Percentiles rank a stretch among this genome's conserved stretches.
phyloP scores from a whole-genome alignment of 352 stramenopile genomes.

The Pythium periplocum region DNA sequence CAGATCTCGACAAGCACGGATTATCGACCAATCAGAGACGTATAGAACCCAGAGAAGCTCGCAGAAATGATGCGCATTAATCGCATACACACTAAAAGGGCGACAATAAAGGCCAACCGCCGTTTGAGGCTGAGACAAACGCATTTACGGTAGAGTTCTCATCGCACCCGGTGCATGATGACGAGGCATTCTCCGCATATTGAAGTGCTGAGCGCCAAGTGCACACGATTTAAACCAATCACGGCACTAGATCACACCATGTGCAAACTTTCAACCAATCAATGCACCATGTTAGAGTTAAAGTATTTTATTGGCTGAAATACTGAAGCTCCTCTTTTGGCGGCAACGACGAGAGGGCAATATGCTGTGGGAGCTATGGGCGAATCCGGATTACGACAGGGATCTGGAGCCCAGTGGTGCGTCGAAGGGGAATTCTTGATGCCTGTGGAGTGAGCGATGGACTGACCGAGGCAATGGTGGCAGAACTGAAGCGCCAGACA shows the following conservation, averaged over 20 bases:
- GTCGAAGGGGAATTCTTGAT: neutral
- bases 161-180: too few relatives aligned
- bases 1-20: neutral
- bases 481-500: conserved; percentile 41
- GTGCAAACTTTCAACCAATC: too few relatives aligned
- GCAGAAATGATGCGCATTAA: neutral
- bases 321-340: neutral
- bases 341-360: neutral
- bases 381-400: conserved; percentile 8
- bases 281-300: too few relatives aligned
- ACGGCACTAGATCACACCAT: neutral
- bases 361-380: conserved; percentile 7
- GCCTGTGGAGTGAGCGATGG: neutral
- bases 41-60: too few relatives aligned
- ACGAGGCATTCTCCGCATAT: too few relatives aligned
- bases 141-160: too few relatives aligned
- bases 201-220: neutral
- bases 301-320: neutral
- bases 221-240: neutral
- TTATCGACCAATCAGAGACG: too few relatives aligned
- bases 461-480: neutral
- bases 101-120: too few relatives aligned
- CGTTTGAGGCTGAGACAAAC: too few relatives aligned
- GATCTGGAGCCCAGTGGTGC: conserved; percentile 16
- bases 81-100: neutral